Percentiles rank a stretch among this genome's conserved stretches.
Evolutionary conservation across 257 asterid species (phyloP).

Genomic region (Capsicum chinense): DNA sequence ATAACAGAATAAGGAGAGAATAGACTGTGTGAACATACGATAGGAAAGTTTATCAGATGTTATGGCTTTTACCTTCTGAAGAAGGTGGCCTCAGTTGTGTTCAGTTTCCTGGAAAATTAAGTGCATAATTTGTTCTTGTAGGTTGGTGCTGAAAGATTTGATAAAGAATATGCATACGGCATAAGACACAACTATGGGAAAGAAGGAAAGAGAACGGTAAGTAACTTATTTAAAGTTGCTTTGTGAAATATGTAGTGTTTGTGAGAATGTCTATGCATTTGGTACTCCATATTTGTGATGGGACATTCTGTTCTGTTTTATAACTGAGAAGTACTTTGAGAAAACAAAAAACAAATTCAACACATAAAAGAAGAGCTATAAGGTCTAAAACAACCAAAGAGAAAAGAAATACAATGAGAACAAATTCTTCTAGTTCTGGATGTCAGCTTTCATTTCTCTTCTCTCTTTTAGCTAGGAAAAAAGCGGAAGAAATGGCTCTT

Average conservation of each 20-base stretch:
- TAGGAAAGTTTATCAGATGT: neutral
- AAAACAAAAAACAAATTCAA: neutral
- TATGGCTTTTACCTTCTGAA: neutral
- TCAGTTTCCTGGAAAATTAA: conserved; percentile 9
- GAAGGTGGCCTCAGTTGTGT: neutral
- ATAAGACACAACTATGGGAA: conserved; percentile 95
- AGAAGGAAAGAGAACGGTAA: conserved; percentile 98
- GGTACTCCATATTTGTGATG: neutral
- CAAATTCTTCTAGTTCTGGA: conserved; percentile 17
- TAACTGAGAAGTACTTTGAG: neutral
- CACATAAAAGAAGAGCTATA: neutral
- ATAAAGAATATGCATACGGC: conserved; percentile 90
- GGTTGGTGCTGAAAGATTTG: conserved; percentile 96
- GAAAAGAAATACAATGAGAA: neutral
- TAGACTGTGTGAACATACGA: neutral
- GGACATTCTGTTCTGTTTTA: conserved; percentile 17
- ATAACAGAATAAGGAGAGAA: neutral
- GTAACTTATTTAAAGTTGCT: conserved; percentile 32
- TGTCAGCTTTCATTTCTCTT: conserved; percentile 11
- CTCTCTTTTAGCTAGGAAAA: neutral
- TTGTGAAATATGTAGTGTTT: neutral
- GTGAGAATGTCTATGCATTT: neutral
- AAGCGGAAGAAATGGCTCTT: neutral
- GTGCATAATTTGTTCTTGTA: conserved; percentile 39
- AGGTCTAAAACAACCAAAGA: neutral